These are phyloP conservation scores for Coemansia sp. DNA, from an alignment of 192 early-diverging fungal genomes.

Conservation along the genomic window DNA sequence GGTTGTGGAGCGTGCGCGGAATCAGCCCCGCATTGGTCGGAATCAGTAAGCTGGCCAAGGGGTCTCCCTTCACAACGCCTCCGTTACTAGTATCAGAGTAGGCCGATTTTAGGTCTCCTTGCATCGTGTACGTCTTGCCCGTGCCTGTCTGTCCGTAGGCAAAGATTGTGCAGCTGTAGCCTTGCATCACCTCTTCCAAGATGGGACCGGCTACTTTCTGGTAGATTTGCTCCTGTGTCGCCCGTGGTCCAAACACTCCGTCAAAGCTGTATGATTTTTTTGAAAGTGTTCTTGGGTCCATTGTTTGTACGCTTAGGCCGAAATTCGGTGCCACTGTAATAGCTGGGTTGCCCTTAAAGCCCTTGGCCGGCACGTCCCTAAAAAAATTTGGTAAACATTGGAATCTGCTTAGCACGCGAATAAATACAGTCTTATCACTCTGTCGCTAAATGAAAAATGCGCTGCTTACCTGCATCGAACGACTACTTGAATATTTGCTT, in stretches of 20 bases:
- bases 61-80: not conserved
- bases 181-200: conserved; percentile 70
- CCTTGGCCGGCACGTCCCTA: conserved; percentile 24
- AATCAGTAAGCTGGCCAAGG: conserved; percentile 9
- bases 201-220: conserved; percentile 77
- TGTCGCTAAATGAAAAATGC: not conserved
- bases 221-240: conserved; percentile 79
- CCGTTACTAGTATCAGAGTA: conserved; percentile 4
- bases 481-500: conserved; percentile 79
- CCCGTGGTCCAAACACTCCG: conserved; percentile 77
- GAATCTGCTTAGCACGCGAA: not conserved
- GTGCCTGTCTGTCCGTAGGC: conserved; percentile 90
- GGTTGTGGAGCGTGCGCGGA: conserved; percentile 75
- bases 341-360: conserved; percentile 24
- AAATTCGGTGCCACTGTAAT: conserved; percentile 56
- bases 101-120: conserved; percentile 70
- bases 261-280: conserved; percentile 73
- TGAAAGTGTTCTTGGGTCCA: conserved; percentile 18
- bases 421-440: not conserved
- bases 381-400: not conserved
- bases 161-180: conserved; percentile 82
- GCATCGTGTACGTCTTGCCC: conserved; percentile 97
- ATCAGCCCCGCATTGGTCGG: conserved; percentile 79
- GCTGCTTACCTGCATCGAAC: conserved; percentile 68
- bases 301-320: conserved; percentile 62